These are phyloP conservation scores for Russula abietina DNA, from an alignment of 768 basidiomycete genomes.

Conservation along the genomic window DNA sequence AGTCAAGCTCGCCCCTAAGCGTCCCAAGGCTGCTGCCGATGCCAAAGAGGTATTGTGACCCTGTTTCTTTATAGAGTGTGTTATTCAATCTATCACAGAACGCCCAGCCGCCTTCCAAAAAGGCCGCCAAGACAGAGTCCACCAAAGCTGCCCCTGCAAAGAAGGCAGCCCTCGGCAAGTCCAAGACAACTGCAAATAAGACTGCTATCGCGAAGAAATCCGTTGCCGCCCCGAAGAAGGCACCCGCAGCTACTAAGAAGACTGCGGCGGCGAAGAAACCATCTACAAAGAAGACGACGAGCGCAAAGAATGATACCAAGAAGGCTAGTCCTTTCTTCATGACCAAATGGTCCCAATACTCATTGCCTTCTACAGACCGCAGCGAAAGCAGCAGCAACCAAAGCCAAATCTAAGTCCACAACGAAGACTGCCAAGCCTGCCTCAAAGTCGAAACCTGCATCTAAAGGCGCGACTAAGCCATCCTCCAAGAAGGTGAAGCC, in stretches of 20 bases:
- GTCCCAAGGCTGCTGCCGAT: constrained; percentile 34
- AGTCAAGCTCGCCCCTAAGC: constrained; percentile 66
- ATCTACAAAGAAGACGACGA: constrained; percentile 24
- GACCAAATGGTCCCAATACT: background rate
- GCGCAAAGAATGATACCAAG: constrained; percentile 33
- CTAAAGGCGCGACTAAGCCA: constrained; percentile 14
- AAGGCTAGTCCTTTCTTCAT: constrained; percentile 27
- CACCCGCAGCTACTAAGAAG: constrained; percentile 32
- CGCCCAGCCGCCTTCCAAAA: constrained; percentile 32
- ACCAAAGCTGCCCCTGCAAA: constrained; percentile 32
- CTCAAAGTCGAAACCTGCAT: constrained; percentile 20
- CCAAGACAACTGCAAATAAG: constrained; percentile 31
- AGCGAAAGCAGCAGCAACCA: constrained; percentile 20
- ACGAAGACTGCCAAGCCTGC: constrained; percentile 16
- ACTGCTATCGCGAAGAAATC: constrained; percentile 32
- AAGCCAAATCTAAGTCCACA: constrained; percentile 15
- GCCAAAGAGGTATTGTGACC: constrained; percentile 52
- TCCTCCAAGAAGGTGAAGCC: constrained; percentile 14
- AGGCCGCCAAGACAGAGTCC: constrained; percentile 28
- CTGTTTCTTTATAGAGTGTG: background rate
- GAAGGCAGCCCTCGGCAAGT: constrained; percentile 33
- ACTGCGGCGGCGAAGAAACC: constrained; percentile 34
- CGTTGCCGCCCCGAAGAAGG: constrained; percentile 33
- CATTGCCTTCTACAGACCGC: constrained; percentile 12
- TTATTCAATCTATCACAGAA: constrained; percentile 30